Evolutionary conservation across 2,329 filamentous ascomycete species (phyloP).

Genomic region (Fusarium veterinarium): DNA sequence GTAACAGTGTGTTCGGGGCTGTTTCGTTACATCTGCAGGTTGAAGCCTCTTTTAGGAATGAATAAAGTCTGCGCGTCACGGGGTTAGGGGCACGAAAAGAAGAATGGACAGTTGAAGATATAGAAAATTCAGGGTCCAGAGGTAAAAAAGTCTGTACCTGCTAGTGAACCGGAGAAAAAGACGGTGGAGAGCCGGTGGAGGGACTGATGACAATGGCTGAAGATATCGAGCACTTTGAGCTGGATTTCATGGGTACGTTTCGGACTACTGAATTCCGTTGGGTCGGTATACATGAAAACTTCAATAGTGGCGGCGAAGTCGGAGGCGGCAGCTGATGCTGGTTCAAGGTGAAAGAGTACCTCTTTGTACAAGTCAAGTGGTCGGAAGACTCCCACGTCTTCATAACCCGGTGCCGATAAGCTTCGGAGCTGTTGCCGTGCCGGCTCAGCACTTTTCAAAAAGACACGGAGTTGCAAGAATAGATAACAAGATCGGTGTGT

Average conservation of each 20-base stretch:
- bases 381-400: conserved; percentile 10
- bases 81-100: conserved; percentile 25
- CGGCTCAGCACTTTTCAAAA: conserved; percentile 8
- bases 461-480: neutral
- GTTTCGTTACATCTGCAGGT: conserved; percentile 25
- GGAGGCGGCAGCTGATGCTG: conserved; percentile 20
- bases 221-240: conserved; percentile 31
- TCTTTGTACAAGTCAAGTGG: conserved; percentile 11
- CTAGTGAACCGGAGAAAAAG: conserved; percentile 40
- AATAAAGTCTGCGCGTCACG: conserved; percentile 42
- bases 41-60: conserved; percentile 22
- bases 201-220: conserved; percentile 37
- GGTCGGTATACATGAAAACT: conserved; percentile 35
- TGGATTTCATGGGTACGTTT: conserved; percentile 25
- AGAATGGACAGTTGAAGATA: conserved; percentile 27
- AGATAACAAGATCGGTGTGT: conserved; percentile 11
- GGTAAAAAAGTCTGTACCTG: conserved; percentile 37
- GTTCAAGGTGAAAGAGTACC: conserved; percentile 13
- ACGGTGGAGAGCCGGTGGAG: conserved; percentile 43
- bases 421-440: conserved; percentile 24
- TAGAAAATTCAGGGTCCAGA: conserved; percentile 17
- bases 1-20: conserved; percentile 34
- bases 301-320: conserved; percentile 29
- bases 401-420: conserved; percentile 20
- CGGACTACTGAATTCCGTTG: conserved; percentile 30